phyloP scores from a whole-genome alignment of 169 alveolate species.

The Eimeria acervulina region DNA sequence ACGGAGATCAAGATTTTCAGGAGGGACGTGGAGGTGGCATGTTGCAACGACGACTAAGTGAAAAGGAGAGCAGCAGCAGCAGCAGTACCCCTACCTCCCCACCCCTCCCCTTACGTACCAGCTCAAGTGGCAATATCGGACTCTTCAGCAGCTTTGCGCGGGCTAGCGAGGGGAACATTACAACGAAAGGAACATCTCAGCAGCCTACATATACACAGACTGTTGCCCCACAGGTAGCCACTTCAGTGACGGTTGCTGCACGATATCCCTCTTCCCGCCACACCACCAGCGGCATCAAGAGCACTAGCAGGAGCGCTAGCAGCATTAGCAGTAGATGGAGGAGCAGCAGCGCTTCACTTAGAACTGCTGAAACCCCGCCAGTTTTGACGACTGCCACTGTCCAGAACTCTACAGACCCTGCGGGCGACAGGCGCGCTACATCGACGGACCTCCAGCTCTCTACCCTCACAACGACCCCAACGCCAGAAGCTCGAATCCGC shows the following conservation, averaged over 20 bases:
- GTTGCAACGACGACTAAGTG: background rate
- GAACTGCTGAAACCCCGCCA: background rate
- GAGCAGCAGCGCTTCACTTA: background rate
- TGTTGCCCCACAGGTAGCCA: conserved; percentile 2
- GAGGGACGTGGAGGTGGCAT: background rate
- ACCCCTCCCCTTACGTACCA: background rate
- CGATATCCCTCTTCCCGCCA: background rate
- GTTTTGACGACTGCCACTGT: background rate
- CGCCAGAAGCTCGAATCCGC: background rate
- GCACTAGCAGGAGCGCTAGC: background rate
- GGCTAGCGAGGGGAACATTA: background rate
- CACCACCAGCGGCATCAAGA: background rate
- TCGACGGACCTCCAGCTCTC: background rate
- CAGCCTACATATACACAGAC: background rate
- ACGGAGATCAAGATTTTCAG: background rate
- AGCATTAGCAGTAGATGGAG: background rate
- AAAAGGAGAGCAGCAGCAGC: background rate
- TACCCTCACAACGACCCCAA: background rate
- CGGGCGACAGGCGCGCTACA: background rate
- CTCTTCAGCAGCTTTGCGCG: background rate
- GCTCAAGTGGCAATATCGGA: background rate
- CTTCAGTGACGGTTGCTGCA: background rate
- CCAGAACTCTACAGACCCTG: background rate
- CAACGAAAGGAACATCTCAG: background rate
- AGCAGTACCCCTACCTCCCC: background rate